These are phyloP conservation scores for Globisporangium uncinulatum DNA, from an alignment of 352 stramenopile genomes.

Conservation along the genomic window DNA sequence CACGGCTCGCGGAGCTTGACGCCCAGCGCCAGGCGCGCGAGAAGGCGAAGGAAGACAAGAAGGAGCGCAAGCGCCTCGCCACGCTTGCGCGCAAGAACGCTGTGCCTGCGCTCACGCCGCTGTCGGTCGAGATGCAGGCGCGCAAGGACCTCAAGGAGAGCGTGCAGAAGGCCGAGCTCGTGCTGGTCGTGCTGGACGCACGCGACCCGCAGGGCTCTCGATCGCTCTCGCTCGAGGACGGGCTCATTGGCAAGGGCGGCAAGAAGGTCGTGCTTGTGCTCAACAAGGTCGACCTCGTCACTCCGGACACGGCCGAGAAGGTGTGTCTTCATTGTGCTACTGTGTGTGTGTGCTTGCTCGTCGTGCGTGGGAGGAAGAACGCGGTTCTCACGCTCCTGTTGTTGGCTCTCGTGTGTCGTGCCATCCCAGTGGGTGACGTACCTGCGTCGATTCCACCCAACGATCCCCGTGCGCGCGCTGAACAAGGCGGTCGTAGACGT, in stretches of 20 bases:
- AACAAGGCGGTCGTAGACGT: conserved; percentile 88
- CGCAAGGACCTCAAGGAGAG: conserved; percentile 77
- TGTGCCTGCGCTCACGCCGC: conserved; percentile 34
- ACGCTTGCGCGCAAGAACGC: conserved; percentile 22
- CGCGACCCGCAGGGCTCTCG: conserved; percentile 96
- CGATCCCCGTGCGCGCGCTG: conserved; percentile 84
- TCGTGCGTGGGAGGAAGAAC: too few relatives aligned
- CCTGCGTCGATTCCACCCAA: conserved; percentile 92
- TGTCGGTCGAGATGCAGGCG: conserved; percentile 70
- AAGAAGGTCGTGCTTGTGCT: conserved; percentile 98
- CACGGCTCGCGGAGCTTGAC: conserved; percentile 68
- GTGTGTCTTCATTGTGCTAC: background rate
- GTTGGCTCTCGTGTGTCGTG: conserved; percentile 1
- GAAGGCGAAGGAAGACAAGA: conserved; percentile 61
- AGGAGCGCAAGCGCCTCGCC: conserved; percentile 51
- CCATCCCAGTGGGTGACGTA: conserved; percentile 74
- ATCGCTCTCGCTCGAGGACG: conserved; percentile 92
- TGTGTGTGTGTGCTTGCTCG: conserved; percentile 18
- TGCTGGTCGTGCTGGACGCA: conserved; percentile 93
- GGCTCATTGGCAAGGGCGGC: conserved; percentile 90
- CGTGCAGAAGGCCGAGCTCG: conserved; percentile 55
- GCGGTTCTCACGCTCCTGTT: background rate
- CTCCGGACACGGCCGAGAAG: conserved; percentile 84
- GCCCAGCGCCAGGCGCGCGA: conserved; percentile 52
- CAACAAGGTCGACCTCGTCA: conserved; percentile 99